These are phyloP conservation scores for Ceratobasidium sp. DNA, from an alignment of 1,284 basidiomycete genomes.

Conservation along the genomic window DNA sequence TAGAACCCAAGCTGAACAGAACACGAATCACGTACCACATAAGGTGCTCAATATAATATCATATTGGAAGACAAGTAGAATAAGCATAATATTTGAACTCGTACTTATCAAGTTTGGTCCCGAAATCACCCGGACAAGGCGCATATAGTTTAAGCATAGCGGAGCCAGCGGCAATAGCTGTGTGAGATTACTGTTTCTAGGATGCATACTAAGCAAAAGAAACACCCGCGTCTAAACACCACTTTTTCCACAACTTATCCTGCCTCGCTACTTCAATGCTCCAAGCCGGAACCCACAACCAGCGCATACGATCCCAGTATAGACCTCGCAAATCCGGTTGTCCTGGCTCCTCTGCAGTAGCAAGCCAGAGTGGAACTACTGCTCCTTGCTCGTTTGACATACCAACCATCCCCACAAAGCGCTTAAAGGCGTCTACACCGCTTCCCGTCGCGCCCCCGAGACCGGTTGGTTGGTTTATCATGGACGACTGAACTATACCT, in stretches of 20 bases:
- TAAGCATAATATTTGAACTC: too few species aligned
- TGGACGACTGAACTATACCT: constrained; percentile 36
- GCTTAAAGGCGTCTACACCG: constrained; percentile 27
- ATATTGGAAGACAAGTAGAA: too few species aligned
- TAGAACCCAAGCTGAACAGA: too few species aligned
- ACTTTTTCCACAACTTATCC: constrained; percentile 39
- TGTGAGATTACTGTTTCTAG: too few species aligned
- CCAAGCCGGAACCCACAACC: constrained; percentile 40
- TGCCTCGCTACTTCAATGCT: constrained; percentile 31
- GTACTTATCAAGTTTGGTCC: too few species aligned
- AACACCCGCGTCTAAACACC: constrained; percentile 37
- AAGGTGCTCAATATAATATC: too few species aligned
- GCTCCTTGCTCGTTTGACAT: constrained; percentile 39
- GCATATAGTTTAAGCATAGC: too few species aligned
- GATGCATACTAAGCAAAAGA: background rate
- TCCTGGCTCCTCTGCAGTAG: constrained; percentile 24
- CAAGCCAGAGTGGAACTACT: constrained; percentile 38
- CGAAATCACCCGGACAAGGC: too few species aligned
- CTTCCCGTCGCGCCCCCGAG: background rate
- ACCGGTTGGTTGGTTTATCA: constrained; percentile 32
- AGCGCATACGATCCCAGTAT: constrained; percentile 41
- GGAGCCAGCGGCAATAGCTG: too few species aligned
- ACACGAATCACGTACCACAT: too few species aligned
- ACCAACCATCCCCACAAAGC: constrained; percentile 25
- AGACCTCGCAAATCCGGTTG: constrained; percentile 31